Evolutionary conservation across 495 filamentous ascomycete species (phyloP).

Genomic region (Hamigera avellanea): DNA sequence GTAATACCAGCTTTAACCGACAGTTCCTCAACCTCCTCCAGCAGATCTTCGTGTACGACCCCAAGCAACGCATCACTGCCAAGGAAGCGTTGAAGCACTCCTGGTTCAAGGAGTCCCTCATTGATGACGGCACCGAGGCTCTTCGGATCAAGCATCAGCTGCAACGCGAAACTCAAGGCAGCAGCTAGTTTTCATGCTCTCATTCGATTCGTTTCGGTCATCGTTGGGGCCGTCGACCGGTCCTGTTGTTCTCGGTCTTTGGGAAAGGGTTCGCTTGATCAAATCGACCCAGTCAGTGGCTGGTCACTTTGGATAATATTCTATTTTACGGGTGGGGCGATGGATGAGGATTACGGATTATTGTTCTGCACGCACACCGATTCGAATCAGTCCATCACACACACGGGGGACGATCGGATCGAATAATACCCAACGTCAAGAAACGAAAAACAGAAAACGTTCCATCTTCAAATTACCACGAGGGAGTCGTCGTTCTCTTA

Average conservation of each 20-base stretch:
- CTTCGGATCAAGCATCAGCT: slow-evolving; percentile 48
- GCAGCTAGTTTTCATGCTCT: not conserved
- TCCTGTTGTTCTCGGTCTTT: not conserved
- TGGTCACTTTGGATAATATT: slow-evolving; percentile 24
- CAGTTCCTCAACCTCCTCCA: slow-evolving; percentile 80
- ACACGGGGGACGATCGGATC: too few relatives aligned
- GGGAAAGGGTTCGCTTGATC: not conserved
- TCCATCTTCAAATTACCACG: slow-evolving; percentile 8
- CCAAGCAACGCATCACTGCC: slow-evolving; percentile 78
- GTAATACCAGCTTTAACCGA: slow-evolving; percentile 62
- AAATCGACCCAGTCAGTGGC: too few relatives aligned
- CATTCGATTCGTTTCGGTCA: not conserved
- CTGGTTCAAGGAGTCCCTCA: slow-evolving; percentile 80
- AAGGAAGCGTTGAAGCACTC: slow-evolving; percentile 83
- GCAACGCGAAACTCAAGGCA: slow-evolving; percentile 17
- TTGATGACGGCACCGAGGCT: slow-evolving; percentile 93
- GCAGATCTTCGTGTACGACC: slow-evolving; percentile 93
- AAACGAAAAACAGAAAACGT: slow-evolving; percentile 16
- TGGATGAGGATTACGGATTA: slow-evolving; percentile 12
- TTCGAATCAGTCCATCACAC: too few relatives aligned
- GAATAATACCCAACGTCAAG: too few relatives aligned
- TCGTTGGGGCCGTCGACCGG: not conserved
- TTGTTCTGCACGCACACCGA: slow-evolving; percentile 1
- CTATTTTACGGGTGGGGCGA: slow-evolving; percentile 15
- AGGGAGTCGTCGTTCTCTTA: not conserved